phyloP scores from a whole-genome alignment of 2,329 filamentous ascomycete genomes.

The Karstenula rhodostoma region DNA sequence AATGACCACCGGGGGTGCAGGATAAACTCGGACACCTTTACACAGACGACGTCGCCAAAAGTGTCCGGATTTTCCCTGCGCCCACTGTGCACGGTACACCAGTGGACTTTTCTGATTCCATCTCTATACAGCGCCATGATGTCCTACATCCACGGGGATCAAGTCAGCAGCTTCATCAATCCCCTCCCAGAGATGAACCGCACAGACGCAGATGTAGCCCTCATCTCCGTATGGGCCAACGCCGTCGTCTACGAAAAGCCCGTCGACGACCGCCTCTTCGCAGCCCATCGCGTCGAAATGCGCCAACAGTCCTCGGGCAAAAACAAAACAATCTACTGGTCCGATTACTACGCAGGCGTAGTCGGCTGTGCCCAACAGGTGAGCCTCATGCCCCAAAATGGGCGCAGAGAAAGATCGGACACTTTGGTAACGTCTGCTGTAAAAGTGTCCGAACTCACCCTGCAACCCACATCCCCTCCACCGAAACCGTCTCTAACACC shows the following conservation, averaged over 20 bases:
- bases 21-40: no score
- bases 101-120: background rate
- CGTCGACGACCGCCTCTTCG: slow-evolving; percentile 15
- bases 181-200: slow-evolving; percentile 12
- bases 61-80: no score
- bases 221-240: slow-evolving; percentile 12
- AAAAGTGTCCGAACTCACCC: no score
- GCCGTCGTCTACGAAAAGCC: slow-evolving; percentile 10
- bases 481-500: background rate
- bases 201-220: slow-evolving; percentile 12
- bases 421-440: no score
- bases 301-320: background rate
- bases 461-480: background rate
- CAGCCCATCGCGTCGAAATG: slow-evolving; percentile 5
- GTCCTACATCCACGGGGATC: background rate
- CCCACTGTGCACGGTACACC: no score
- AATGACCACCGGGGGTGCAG: background rate
- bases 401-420: no score
- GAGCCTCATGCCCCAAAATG: no score
- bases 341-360: slow-evolving; percentile 8
- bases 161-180: background rate
- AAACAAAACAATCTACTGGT: slow-evolving; percentile 2
- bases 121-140: background rate
- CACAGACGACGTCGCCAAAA: no score
- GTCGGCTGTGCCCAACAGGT: slow-evolving; percentile 14